Conservation (phyloP, 768 basidiomycete species). For the Piloderma croceum region DNA sequence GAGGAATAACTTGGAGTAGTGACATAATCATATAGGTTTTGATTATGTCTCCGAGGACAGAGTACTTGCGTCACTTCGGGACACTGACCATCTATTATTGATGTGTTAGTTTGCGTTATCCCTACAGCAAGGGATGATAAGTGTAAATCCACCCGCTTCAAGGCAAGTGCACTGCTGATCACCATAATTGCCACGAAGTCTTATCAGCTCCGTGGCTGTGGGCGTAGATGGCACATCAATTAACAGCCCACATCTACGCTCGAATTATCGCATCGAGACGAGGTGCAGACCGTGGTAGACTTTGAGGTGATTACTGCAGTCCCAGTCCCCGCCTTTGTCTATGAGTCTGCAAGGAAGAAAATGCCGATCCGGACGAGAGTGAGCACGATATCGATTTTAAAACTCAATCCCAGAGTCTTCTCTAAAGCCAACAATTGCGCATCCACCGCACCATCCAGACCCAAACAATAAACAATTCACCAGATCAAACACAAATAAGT, state of each 20-base stretch:
- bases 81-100: slow-evolving; percentile 71
- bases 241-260: slow-evolving; percentile 76
- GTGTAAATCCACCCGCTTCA: slow-evolving; percentile 73
- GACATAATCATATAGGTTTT: slow-evolving; percentile 87
- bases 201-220: slow-evolving; percentile 83
- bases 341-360: slow-evolving; percentile 79
- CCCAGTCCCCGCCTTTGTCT: slow-evolving; percentile 97
- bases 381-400: slow-evolving; percentile 88
- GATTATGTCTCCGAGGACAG: slow-evolving; percentile 69
- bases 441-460: slow-evolving; percentile 70
- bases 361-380: slow-evolving; percentile 85
- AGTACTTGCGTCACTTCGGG: slow-evolving; percentile 83
- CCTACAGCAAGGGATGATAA: too few species aligned
- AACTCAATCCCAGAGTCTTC: slow-evolving; percentile 90
- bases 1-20: slow-evolving; percentile 91
- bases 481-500: slow-evolving; percentile 1
- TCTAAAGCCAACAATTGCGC: slow-evolving; percentile 81
- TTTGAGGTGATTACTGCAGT: slow-evolving; percentile 91
- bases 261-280: slow-evolving; percentile 87
- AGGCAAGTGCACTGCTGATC: slow-evolving; percentile 67
- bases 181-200: slow-evolving; percentile 87
- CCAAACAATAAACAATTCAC: background rate
- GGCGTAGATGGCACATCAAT: slow-evolving; percentile 92
- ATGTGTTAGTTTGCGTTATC: too few species aligned
- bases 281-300: slow-evolving; percentile 88